These are phyloP conservation scores for Cryptococcus sp. DNA, from an alignment of 1,284 basidiomycete species.

Conservation along the genomic window DNA sequence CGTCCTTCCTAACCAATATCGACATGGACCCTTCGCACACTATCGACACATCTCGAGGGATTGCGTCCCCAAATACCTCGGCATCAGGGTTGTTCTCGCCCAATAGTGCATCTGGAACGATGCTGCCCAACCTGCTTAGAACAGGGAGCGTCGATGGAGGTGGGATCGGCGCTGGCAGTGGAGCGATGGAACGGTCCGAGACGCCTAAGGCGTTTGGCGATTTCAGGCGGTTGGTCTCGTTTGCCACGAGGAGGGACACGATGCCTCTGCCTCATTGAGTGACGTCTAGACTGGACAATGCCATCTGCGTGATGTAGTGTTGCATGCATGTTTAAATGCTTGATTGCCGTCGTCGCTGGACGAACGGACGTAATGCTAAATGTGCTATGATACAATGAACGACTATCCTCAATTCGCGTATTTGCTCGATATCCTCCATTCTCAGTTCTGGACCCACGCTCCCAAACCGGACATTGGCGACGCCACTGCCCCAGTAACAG, in stretches of 20 bases:
- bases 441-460: no score
- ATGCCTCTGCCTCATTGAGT: background rate
- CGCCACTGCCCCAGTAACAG: no score
- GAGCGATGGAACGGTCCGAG: constrained; percentile 55
- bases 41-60: constrained; percentile 1
- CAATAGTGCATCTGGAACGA: constrained; percentile 7
- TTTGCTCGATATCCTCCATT: no score
- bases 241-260: constrained; percentile 64
- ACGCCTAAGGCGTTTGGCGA: constrained; percentile 80
- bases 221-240: constrained; percentile 78
- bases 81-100: constrained; percentile 41
- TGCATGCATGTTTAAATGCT: no score
- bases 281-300: no score
- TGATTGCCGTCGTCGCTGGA: no score
- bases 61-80: constrained; percentile 24
- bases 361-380: no score
- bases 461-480: no score
- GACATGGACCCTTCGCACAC: constrained; percentile 73
- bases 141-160: constrained; percentile 22
- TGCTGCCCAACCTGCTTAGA: constrained; percentile 28
- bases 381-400: no score
- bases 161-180: constrained; percentile 25
- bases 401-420: no score
- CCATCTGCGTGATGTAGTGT: no score
- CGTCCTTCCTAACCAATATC: constrained; percentile 84